These are phyloP conservation scores for Tarenaya hassleriana DNA, from an alignment of 345 rosid genomes.

Conservation along the genomic window DNA sequence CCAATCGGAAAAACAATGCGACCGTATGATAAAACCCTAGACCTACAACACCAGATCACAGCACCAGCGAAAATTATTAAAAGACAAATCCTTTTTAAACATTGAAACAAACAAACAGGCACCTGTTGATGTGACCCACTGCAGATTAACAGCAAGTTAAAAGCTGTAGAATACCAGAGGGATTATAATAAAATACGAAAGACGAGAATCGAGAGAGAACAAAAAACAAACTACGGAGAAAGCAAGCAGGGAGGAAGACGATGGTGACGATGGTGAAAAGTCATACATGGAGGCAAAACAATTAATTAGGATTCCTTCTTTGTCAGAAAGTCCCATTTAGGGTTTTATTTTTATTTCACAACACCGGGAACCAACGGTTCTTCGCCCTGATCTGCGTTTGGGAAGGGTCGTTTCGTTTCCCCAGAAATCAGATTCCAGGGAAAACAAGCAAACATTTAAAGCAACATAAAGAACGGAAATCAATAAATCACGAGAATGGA, in stretches of 20 bases:
- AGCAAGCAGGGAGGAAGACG: slow-evolving; percentile 5
- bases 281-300: too few species aligned
- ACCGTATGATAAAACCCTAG: slow-evolving; percentile 35
- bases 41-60: slow-evolving; percentile 43
- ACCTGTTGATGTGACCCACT: slow-evolving; percentile 97
- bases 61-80: slow-evolving; percentile 19
- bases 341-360: neutral
- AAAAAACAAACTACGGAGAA: slow-evolving; percentile 15
- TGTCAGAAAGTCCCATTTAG: slow-evolving; percentile 16
- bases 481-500: neutral
- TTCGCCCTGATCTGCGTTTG: too few species aligned
- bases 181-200: slow-evolving; percentile 19
- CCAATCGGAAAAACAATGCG: slow-evolving; percentile 32
- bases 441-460: too few species aligned
- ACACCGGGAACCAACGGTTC: too few species aligned
- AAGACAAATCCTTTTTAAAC: neutral
- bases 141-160: slow-evolving; percentile 58
- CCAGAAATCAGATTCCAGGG: too few species aligned
- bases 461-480: neutral
- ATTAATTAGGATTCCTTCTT: neutral
- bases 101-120: slow-evolving; percentile 18
- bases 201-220: slow-evolving; percentile 22
- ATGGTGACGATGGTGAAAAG: neutral
- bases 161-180: slow-evolving; percentile 31
- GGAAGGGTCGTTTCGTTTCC: too few species aligned